phyloP scores from a whole-genome alignment of 352 stramenopile genomes.

The Plasmopara muralis region DNA sequence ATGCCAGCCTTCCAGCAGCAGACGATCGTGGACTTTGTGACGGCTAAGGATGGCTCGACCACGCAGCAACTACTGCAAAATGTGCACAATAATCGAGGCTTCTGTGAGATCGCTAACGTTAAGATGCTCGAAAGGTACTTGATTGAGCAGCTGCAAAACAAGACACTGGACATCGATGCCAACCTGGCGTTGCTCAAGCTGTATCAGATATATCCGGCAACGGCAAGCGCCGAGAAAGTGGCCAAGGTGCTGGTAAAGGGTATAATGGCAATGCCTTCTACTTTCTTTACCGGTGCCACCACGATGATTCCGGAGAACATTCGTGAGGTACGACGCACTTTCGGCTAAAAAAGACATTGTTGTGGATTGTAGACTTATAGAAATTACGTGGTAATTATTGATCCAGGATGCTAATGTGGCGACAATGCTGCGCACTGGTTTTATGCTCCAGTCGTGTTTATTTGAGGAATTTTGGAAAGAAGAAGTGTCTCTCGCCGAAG shows the following conservation, averaged over 20 bases:
- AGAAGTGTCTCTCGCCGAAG: constrained; percentile 49
- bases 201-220: constrained; percentile 66
- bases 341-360: neutral
- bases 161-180: constrained; percentile 63
- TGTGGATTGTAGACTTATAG: constrained; percentile 3
- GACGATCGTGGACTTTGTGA: constrained; percentile 58
- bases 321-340: constrained; percentile 39
- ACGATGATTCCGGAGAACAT: constrained; percentile 64
- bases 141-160: constrained; percentile 60
- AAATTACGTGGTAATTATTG: constrained; percentile 1
- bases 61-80: constrained; percentile 56
- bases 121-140: constrained; percentile 61
- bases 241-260: constrained; percentile 67
- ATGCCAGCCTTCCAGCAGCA: constrained; percentile 65
- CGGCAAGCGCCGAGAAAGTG: constrained; percentile 50
- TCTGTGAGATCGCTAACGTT: constrained; percentile 46
- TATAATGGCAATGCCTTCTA: constrained; percentile 54
- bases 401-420: constrained; percentile 51
- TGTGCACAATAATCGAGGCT: constrained; percentile 36
- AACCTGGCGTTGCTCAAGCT: constrained; percentile 78
- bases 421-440: constrained; percentile 46
- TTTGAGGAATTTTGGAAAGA: constrained; percentile 83
- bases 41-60: constrained; percentile 28
- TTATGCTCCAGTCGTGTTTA: constrained; percentile 68
- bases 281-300: constrained; percentile 71